Evolutionary conservation across 768 basidiomycete genomes (phyloP).

Genomic region (Coprinellus micaceus): DNA sequence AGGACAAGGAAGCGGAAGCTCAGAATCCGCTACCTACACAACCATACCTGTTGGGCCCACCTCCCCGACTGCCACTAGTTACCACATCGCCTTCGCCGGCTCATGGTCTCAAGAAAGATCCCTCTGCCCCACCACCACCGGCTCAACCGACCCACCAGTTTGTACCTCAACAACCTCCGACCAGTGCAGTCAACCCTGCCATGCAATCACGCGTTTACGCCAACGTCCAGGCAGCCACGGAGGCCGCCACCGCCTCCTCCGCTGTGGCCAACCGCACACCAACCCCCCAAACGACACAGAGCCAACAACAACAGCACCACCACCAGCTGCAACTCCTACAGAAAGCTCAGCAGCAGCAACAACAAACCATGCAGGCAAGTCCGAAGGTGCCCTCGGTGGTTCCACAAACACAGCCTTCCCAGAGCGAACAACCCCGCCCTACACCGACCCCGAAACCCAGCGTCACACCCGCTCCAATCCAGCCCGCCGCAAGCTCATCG

Average conservation of each 20-base stretch:
- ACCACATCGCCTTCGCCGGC: constrained; percentile 20
- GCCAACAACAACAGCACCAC: no score
- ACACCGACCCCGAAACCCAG: constrained; percentile 5
- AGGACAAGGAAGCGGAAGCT: constrained; percentile 25
- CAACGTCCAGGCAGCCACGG: constrained; percentile 31
- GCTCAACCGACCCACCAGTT: constrained; percentile 27
- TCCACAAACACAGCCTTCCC: neutral
- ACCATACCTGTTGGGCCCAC: constrained; percentile 19
- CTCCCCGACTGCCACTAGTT: constrained; percentile 18
- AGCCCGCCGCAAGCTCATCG: neutral
- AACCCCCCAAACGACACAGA: no score
- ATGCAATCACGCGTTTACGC: constrained; percentile 38
- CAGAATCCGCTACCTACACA: constrained; percentile 21
- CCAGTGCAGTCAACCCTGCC: constrained; percentile 23
- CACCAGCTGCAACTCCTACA: constrained; percentile 10
- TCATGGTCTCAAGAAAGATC: constrained; percentile 17
- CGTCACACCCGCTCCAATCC: constrained; percentile 4
- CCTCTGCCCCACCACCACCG: constrained; percentile 30
- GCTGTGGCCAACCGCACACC: constrained; percentile 31
- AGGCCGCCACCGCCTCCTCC: constrained; percentile 30
- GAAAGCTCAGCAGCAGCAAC: constrained; percentile 13
- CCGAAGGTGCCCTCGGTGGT: neutral
- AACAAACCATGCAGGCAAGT: neutral
- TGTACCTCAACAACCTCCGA: constrained; percentile 29
- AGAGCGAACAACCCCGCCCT: neutral